Conservation (phyloP, 768 basidiomycete genomes). For the Phanerochaete sordida region DNA sequence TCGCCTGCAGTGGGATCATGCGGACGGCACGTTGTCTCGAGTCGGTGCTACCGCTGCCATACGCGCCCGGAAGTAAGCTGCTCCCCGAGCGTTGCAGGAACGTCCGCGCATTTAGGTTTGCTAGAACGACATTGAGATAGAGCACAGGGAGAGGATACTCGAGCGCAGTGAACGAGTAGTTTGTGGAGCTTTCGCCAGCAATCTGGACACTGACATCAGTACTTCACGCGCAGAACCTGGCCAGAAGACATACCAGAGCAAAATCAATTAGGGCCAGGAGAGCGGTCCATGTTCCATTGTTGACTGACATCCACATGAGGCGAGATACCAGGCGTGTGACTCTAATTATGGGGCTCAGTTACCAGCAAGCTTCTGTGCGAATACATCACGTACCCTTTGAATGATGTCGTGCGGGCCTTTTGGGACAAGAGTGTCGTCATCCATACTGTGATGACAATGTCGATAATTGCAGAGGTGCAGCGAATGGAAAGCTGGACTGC, state of each 20-base stretch:
- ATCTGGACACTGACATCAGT: too few species aligned
- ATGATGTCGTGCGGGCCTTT: not conserved
- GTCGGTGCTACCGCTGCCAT: too few species aligned
- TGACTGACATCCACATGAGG: not conserved
- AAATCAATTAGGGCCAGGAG: not conserved
- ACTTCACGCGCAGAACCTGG: too few species aligned
- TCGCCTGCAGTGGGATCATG: too few species aligned
- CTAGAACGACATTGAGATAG: not conserved
- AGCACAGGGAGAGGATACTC: not conserved
- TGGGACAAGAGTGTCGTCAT: not conserved
- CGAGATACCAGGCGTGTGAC: not conserved
- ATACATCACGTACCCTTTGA: not conserved
- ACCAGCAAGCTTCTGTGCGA: too few species aligned
- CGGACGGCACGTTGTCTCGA: too few species aligned
- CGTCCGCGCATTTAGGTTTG: slow-evolving; percentile 19
- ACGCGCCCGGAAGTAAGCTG: too few species aligned
- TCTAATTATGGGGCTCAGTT: too few species aligned
- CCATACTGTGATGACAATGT: not conserved
- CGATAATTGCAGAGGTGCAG: not conserved
- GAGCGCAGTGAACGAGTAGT: not conserved
- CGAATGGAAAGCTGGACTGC: not conserved
- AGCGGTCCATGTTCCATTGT: not conserved
- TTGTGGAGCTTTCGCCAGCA: not conserved
- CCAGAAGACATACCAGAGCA: not conserved
- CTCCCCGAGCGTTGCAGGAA: slow-evolving; percentile 8